Evolutionary conservation across 768 basidiomycete genomes (phyloP).

Genomic region (Vishniacozyma victoriae): DNA sequence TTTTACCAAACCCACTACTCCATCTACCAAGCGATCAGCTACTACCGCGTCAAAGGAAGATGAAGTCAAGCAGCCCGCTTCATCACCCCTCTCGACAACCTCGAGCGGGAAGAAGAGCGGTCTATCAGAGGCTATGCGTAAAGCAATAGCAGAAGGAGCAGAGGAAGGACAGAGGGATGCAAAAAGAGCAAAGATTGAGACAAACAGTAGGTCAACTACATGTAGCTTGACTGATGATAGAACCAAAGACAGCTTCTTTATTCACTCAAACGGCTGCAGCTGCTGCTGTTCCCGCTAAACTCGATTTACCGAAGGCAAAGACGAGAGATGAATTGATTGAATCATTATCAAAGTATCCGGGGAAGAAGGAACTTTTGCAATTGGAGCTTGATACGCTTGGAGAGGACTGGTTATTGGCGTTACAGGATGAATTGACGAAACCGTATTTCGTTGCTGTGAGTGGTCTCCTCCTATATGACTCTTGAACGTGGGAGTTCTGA

Average conservation of each 20-base stretch:
- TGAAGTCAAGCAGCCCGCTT: no score
- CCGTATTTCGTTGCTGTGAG: constrained; percentile 42
- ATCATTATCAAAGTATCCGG: constrained; percentile 8
- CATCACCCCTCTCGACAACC: constrained; percentile 2
- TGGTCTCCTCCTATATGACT: not conserved
- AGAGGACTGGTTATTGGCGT: constrained; percentile 46
- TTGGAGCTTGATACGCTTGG: constrained; percentile 45
- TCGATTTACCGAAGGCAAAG: constrained; percentile 3
- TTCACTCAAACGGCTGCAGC: not conserved
- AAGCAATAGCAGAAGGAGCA: not conserved
- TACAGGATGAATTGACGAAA: constrained; percentile 43
- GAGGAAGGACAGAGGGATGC: not conserved
- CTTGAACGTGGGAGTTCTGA: not conserved
- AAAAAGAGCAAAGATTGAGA: not conserved
- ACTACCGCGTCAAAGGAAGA: no score
- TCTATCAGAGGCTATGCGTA: not conserved
- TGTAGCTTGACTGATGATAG: not conserved
- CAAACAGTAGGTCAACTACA: not conserved
- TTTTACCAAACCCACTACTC: no score
- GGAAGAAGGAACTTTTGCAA: constrained; percentile 18
- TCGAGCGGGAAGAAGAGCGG: not conserved
- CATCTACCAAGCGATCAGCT: no score
- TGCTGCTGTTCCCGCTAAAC: not conserved
- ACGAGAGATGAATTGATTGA: constrained; percentile 7
- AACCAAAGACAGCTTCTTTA: constrained; percentile 6